These are phyloP conservation scores for Geotrichum australiense DNA, from an alignment of 1,139 yeast species.

Conservation along the genomic window DNA sequence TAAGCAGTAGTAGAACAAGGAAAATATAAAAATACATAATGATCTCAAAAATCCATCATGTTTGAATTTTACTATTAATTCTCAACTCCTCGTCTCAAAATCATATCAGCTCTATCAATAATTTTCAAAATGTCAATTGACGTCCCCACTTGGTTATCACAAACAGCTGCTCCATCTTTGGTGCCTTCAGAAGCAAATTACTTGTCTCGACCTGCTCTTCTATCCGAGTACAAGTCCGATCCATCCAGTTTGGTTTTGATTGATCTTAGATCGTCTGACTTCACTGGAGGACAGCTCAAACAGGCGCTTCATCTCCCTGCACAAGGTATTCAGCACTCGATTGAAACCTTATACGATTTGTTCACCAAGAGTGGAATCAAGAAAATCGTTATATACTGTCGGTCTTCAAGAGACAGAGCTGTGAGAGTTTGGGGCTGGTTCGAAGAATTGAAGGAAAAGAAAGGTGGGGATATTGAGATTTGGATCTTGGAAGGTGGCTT, in stretches of 20 bases:
- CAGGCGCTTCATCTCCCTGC: conserved; percentile 28
- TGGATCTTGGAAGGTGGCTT: conserved; percentile 25
- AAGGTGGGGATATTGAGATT: conserved; percentile 19
- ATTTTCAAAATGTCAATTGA: no score
- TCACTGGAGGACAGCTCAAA: conserved; percentile 25
- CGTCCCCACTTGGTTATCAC: conserved; percentile 24
- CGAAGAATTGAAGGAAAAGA: conserved; percentile 21
- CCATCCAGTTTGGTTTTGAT: conserved; percentile 21
- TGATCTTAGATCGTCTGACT: conserved; percentile 26
- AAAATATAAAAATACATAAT: no score
- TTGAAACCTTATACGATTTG: conserved; percentile 22
- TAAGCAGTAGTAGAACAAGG: no score
- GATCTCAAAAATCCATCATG: no score
- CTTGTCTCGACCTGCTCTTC: conserved; percentile 22
- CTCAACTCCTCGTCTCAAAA: no score
- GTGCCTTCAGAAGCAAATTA: conserved; percentile 18
- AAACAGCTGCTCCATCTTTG: conserved; percentile 22
- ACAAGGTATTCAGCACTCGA: conserved; percentile 23
- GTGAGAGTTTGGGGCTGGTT: conserved; percentile 25
- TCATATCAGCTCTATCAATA: no score
- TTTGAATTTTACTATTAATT: no score
- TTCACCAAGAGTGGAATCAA: conserved; percentile 23
- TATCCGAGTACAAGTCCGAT: conserved; percentile 16
- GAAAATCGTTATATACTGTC: conserved; percentile 23
- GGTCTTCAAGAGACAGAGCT: conserved; percentile 25